A percentile compares a stretch with the other conserved stretches of the same genome.
Conservation (phyloP, 371 early-diverging fungal species). For the Lichtheimia corymbifera region DNA sequence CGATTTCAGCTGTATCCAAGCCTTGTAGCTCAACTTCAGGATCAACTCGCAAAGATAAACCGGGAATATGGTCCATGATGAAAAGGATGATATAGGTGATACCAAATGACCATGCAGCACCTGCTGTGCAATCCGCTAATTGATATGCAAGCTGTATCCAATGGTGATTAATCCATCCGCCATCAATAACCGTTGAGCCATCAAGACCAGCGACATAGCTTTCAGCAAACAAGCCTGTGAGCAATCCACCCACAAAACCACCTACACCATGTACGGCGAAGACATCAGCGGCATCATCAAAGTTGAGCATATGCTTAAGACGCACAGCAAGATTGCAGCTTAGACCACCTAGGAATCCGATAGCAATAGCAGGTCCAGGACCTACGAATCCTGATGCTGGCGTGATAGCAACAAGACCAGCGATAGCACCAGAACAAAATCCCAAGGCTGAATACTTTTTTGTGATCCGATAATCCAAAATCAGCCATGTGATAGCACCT, state of each 20-base stretch:
- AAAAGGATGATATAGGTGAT: slow-evolving; percentile 74
- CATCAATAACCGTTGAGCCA: slow-evolving; percentile 63
- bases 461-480: slow-evolving; percentile 75
- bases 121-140: slow-evolving; percentile 74
- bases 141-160: slow-evolving; percentile 83
- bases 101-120: slow-evolving; percentile 79
- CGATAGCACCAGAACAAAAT: slow-evolving; percentile 91
- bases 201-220: slow-evolving; percentile 71
- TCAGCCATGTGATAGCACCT: slow-evolving; percentile 85
- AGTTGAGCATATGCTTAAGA: slow-evolving; percentile 78
- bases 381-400: slow-evolving; percentile 90
- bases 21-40: slow-evolving; percentile 72
- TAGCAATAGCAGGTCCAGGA: slow-evolving; percentile 79
- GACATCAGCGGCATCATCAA: slow-evolving; percentile 88
- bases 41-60: slow-evolving; percentile 73
- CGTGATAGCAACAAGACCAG: slow-evolving; percentile 92
- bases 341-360: slow-evolving; percentile 76
- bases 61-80: slow-evolving; percentile 81
- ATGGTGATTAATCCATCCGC: slow-evolving; percentile 86
- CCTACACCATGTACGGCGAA: slow-evolving; percentile 91
- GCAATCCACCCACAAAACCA: slow-evolving; percentile 77
- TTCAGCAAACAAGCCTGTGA: slow-evolving; percentile 92
- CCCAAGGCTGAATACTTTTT: slow-evolving; percentile 83
- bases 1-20: slow-evolving; percentile 78
- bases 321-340: slow-evolving; percentile 78